Evolutionary conservation across 139 green algal genomes (phyloP).

Genomic region (Eudorina sp.): DNA sequence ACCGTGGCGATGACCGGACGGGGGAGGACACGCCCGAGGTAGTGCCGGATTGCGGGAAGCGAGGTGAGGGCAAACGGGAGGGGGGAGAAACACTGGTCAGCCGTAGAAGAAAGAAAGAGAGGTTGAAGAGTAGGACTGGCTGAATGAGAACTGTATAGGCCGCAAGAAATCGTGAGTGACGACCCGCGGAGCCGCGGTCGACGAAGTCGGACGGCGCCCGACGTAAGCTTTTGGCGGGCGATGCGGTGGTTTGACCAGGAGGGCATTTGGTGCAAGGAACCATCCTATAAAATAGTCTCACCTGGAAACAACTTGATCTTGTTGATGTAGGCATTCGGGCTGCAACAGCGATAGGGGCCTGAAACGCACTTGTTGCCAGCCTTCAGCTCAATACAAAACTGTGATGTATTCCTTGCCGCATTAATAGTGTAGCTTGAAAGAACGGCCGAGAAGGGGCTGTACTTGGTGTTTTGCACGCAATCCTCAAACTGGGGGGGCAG

Average conservation of each 20-base stretch:
- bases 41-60: neutral
- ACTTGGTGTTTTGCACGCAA: slow-evolving; percentile 26
- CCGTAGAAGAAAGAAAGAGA: neutral
- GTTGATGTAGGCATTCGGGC: slow-evolving; percentile 9
- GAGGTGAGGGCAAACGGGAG: neutral
- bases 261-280: neutral
- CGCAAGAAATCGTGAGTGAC: neutral
- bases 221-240: too few species aligned
- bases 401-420: neutral
- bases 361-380: neutral
- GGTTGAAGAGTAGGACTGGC: neutral
- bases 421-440: neutral
- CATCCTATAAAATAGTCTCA: neutral
- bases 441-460: neutral
- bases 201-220: too few species aligned
- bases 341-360: slow-evolving; percentile 21
- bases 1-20: too few species aligned
- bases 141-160: neutral
- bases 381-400: slow-evolving; percentile 9
- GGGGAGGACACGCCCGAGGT: too few species aligned
- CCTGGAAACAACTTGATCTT: slow-evolving; percentile 48
- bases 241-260: too few species aligned
- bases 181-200: neutral
- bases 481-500: neutral
- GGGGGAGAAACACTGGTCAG: neutral